Evolutionary conservation across 352 stramenopile species (phyloP), one percentile per base, ranked within the genome.

Genomic region (Pseudoperonospora humuli): DNA sequence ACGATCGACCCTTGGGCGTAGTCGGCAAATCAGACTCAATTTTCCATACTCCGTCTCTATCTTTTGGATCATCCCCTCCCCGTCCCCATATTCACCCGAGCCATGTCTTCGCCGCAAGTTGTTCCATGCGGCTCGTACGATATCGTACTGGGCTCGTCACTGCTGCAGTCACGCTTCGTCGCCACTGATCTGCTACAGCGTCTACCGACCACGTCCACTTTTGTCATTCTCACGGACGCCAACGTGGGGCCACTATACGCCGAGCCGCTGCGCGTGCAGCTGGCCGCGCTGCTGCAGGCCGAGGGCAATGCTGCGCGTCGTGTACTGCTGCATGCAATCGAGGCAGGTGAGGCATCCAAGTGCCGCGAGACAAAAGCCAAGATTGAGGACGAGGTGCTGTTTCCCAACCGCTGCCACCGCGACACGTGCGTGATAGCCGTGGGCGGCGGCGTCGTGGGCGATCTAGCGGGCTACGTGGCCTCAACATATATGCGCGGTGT

Each of bases 401-500:
- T 89, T 57, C 66, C 67, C 31, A 85, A 84, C 51, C 77, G 77
- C 29, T 89, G 75, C 66, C 79, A 92, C 29, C 79, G 79, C 26
- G 79, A 92, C 54, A 84, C 75, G 29, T 89, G 75, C 57, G 54
- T 92, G 9, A 64, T 96, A 18, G 81, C 79, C 3, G 67, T 99
- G 23, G 96, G 96, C 37, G 96, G 96, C 21, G 96, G 96, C 39
- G 96, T 99, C 20, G 97, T 99, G 54, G 95, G 95, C 14, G 96
- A 99, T 64, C 85, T 99, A 64, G 93, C 95, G 9, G 96, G 96
- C 13, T 99, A 98, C 70, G 89, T 97, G n/a, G 90, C 93, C 2
- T 70, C 95, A 29, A 98, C 97, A 32, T 98, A 98, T 75, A 96
- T 98, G 76, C 84, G 96, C 37, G 96, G 71, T 40, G 72, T 90